Base-by-base conservation (phyloP, 2,329 filamentous ascomycete species). In the Dactylellina leptospora region DNA sequence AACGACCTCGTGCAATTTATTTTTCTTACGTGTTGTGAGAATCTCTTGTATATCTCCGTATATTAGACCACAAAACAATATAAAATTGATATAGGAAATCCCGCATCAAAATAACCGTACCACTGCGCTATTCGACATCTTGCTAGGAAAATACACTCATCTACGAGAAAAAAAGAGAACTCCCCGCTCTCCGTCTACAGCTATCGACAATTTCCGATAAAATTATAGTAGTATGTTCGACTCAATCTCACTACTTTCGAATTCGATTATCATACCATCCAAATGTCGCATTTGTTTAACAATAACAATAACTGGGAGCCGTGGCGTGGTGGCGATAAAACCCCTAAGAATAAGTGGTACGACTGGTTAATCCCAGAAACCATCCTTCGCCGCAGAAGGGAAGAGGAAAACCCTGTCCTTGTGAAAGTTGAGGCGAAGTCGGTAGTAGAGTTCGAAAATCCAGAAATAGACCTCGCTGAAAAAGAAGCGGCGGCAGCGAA, bases 331-430 rank as follows among this genome's bases (percentile, higher is more conserved):
- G 56, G 56, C 8, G 28, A 28, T 16, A 50, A 40, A 45, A 61
- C 56, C 11, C 28, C 28, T 5, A 42, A 42, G 3, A 40, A 20
- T 22, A 28, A 27, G 16, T 61, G 56, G 56, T 61, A 61, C 22
- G 40, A 56, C 22, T 42, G 64, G 42, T 28, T 69, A 22, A 18
- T 70, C 16, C 64, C 64, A 3, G 42, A 55, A 11, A 60, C 55
- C 11, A 50, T 60, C 28, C 44, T 51, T 27, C 55, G 55, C 28
- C 28, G 11, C 13, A 36, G 18, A 48, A 22, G 27, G 18, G 13
- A 42, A 13, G 13, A 40, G 28, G 22, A 27, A 23, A 30, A 13
- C 40, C n/a, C 10, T 54, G 36, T 16, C 2, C 36, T 11, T 40
- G 10, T 16, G 36, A 40, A 40, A 16, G 36, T 16, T 40, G 11